phyloP scores from a whole-genome alignment of 352 stramenopile genomes.

The Phytopythium cucurbitacearum region DNA sequence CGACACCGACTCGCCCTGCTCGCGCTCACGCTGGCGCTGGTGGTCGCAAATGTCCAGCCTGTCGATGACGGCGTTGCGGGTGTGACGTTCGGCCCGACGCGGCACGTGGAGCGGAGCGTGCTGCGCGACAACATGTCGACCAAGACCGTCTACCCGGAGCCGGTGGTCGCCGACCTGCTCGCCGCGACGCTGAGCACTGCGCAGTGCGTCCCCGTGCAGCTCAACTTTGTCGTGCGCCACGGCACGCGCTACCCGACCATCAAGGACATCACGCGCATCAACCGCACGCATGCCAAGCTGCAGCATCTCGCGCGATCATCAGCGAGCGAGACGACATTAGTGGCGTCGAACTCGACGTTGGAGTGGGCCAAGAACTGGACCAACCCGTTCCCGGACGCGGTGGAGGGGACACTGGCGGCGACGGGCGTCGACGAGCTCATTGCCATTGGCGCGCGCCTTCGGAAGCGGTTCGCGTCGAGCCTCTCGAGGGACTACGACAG shows the following conservation, averaged over 20 bases:
- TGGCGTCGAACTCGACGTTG: neutral
- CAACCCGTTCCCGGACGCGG: constrained; percentile 39
- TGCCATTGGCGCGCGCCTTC: constrained; percentile 48
- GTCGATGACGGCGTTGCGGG: too few species aligned
- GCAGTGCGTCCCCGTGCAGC: constrained; percentile 46
- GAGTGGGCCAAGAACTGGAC: constrained; percentile 44
- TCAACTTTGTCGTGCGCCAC: constrained; percentile 79
- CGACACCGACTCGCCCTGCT: too few species aligned
- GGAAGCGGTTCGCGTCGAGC: constrained; percentile 18
- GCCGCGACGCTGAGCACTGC: neutral
- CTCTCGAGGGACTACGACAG: constrained; percentile 22
- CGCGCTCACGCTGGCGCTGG: too few species aligned
- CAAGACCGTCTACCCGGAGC: constrained; percentile 64
- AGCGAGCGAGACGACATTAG: neutral
- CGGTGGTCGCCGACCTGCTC: constrained; percentile 4
- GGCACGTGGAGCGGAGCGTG: constrained; percentile 16
- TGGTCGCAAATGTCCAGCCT: too few species aligned
- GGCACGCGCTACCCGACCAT: constrained; percentile 74
- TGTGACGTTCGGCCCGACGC: neutral
- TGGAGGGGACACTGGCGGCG: constrained; percentile 46
- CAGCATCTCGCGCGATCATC: constrained; percentile 1
- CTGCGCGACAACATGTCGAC: constrained; percentile 69
- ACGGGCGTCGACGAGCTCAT: constrained; percentile 59
- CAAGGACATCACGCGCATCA: constrained; percentile 72
- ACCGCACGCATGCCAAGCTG: constrained; percentile 33